These are phyloP conservation scores for Suillus tomentosus DNA, from an alignment of 768 basidiomycete species.

Conservation along the genomic window DNA sequence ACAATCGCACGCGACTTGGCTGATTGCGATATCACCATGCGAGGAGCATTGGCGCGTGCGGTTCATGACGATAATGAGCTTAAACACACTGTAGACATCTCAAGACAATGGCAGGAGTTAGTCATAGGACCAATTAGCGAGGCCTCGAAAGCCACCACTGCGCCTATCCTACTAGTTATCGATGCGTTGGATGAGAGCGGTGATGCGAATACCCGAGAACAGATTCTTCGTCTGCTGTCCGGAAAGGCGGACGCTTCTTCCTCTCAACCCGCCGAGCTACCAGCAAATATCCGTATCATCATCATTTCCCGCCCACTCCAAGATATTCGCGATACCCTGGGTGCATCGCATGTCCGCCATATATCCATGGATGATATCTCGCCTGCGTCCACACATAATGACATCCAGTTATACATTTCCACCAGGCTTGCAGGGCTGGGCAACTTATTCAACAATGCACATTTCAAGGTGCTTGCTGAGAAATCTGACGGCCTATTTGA, in stretches of 20 bases:
- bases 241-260: not conserved
- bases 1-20: not conserved
- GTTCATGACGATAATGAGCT: not conserved
- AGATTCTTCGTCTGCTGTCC: not conserved
- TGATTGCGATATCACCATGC: not conserved
- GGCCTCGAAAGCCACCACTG: not conserved
- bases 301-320: not conserved
- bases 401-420: slow-evolving; percentile 11
- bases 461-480: not conserved
- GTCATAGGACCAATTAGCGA: not conserved
- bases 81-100: not conserved
- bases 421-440: not conserved
- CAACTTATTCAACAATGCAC: not conserved
- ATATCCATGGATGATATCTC: not conserved
- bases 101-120: not conserved
- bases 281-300: not conserved
- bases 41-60: not conserved
- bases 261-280: not conserved
- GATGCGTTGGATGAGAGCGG: not conserved
- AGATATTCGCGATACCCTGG: not conserved
- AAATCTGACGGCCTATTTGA: slow-evolving; percentile 13
- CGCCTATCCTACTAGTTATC: not conserved
- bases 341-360: not conserved
- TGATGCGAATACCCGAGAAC: not conserved
- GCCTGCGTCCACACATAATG: not conserved